Evolutionary conservation across 148 eudicot species (phyloP).

Genomic region (Nepenthes gracilis): DNA sequence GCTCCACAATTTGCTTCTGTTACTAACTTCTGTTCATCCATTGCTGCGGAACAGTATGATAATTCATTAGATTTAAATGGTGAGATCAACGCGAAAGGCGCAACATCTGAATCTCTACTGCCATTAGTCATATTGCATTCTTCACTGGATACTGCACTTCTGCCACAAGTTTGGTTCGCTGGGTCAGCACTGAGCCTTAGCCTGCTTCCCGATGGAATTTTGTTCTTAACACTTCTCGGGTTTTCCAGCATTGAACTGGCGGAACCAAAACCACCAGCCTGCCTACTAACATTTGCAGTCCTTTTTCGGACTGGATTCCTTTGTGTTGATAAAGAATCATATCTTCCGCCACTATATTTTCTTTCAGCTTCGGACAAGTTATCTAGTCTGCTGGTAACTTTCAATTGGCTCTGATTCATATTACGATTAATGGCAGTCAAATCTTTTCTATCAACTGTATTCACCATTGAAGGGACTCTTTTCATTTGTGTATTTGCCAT

Average conservation of each 20-base stretch:
- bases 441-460: slow-evolving; percentile 28
- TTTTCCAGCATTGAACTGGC: slow-evolving; percentile 15
- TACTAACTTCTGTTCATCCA: slow-evolving; percentile 9
- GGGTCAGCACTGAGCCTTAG: slow-evolving; percentile 10
- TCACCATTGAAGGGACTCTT: slow-evolving; percentile 25
- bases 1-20: slow-evolving; percentile 16
- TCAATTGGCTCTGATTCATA: slow-evolving; percentile 14
- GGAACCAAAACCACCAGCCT: slow-evolving; percentile 23
- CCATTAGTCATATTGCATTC: slow-evolving; percentile 15
- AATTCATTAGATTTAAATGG: slow-evolving; percentile 30
- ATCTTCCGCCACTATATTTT: slow-evolving; percentile 22
- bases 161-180: slow-evolving; percentile 13
- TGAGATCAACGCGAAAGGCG: slow-evolving; percentile 44
- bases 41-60: slow-evolving; percentile 6
- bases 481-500: slow-evolving; percentile 14
- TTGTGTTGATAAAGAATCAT: slow-evolving; percentile 20
- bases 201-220: slow-evolving; percentile 13
- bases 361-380: slow-evolving; percentile 22
- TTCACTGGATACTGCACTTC: slow-evolving; percentile 13
- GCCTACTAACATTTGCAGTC: slow-evolving; percentile 23
- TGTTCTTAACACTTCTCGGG: slow-evolving; percentile 20
- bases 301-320: slow-evolving; percentile 39
- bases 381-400: slow-evolving; percentile 29
- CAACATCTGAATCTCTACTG: slow-evolving; percentile 22
- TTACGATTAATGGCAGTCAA: slow-evolving; percentile 35